Evolutionary conservation across 495 filamentous ascomycete genomes (phyloP).

Genomic region (Neurospora sp.): DNA sequence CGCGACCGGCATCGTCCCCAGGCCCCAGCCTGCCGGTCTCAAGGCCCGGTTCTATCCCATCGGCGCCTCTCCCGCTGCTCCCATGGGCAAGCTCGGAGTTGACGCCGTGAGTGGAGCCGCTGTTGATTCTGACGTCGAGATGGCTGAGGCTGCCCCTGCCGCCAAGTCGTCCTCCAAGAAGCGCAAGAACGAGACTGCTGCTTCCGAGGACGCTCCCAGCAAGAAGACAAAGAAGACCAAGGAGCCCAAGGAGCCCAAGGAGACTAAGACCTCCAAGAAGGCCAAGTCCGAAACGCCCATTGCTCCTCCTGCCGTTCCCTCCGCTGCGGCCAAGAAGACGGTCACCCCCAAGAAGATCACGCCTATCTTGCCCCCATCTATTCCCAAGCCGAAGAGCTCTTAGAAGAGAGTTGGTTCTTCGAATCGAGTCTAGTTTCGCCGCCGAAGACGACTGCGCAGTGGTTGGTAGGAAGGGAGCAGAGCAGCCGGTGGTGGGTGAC

Average conservation of each 20-base stretch:
- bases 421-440: not conserved
- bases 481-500: not conserved
- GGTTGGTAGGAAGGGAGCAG: not conserved
- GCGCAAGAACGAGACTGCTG: constrained; percentile 31
- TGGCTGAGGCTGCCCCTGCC: constrained; percentile 9
- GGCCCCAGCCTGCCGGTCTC: constrained; percentile 36
- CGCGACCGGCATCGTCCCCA: constrained; percentile 19
- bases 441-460: not conserved
- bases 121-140: constrained; percentile 21
- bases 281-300: constrained; percentile 18
- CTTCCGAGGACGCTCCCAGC: constrained; percentile 26
- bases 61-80: constrained; percentile 21
- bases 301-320: constrained; percentile 14
- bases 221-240: not conserved
- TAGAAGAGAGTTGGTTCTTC: constrained; percentile 9
- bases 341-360: constrained; percentile 22
- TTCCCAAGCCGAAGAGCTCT: constrained; percentile 23
- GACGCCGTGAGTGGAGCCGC: constrained; percentile 7
- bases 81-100: constrained; percentile 6
- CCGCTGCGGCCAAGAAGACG: constrained; percentile 5
- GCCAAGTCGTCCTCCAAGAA: constrained; percentile 27
- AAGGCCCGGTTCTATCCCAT: constrained; percentile 33
- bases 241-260: not conserved
- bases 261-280: constrained; percentile 23
- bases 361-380: constrained; percentile 24